Conservation (phyloP, 257 asterid species). For the Penstemon davidsonii region DNA sequence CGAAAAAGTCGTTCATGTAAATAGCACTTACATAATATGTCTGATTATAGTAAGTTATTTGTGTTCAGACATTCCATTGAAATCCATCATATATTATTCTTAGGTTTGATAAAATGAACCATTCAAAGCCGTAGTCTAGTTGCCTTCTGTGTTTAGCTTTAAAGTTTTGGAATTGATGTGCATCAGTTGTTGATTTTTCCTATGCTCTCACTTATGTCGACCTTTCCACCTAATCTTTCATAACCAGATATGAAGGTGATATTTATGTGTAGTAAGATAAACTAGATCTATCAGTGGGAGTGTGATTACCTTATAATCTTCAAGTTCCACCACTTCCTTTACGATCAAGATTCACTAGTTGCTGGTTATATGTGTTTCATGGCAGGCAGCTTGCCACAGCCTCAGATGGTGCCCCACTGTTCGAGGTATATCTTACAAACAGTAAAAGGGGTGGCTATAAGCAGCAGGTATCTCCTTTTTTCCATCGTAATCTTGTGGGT, state of each 20-base stretch:
- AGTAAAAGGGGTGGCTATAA: slow-evolving; percentile 56
- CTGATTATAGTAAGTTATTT: slow-evolving; percentile 5
- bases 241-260: not conserved
- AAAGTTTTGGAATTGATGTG: not conserved
- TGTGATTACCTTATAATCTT: slow-evolving; percentile 16
- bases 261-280: slow-evolving; percentile 9
- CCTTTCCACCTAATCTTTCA: not conserved
- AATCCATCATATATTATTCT: not conserved
- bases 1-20: slow-evolving; percentile 14
- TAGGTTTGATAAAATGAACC: not conserved
- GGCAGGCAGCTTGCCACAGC: slow-evolving; percentile 88
- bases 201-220: not conserved
- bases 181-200: not conserved
- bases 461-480: slow-evolving; percentile 68
- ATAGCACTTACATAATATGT: not conserved
- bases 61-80: not conserved
- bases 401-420: slow-evolving; percentile 74
- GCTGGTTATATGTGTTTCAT: slow-evolving; percentile 31
- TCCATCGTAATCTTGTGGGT: slow-evolving; percentile 12
- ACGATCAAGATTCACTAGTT: slow-evolving; percentile 22
- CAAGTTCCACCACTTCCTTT: slow-evolving; percentile 11
- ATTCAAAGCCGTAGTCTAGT: not conserved
- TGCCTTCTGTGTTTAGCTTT: slow-evolving; percentile 12
- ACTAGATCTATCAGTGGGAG: slow-evolving; percentile 8
- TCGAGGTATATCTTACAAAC: slow-evolving; percentile 77